Evolutionary conservation across 441 rosid genomes (phyloP), one percentile per base, ranked within the genome.

Genomic region (Erodium trifolium): DNA sequence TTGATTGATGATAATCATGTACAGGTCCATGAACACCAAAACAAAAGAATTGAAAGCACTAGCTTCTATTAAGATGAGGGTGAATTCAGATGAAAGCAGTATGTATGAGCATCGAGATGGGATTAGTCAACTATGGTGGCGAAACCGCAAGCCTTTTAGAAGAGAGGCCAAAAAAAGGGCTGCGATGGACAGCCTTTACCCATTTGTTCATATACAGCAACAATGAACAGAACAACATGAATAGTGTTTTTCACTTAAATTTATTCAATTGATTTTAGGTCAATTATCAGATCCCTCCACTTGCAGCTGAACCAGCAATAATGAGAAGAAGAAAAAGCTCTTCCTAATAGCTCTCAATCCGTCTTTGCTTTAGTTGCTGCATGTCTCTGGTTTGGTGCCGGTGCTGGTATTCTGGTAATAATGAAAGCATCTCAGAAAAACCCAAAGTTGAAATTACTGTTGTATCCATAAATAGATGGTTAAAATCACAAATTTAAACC

Each of bases 141-240:
- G 67, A 60, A 85, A 71, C 57, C 82, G 85, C 73, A 93, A 93
- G 88, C 91, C 90, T 35, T 79, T 80, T 75, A 79, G 88, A 80
- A 83, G 96, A 71, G 79, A 73, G 63, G 84, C 83, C 16, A 87
- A 79, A 74, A 81, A 74, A 75, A 83, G 87, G 14, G 71, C 82
- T 7, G 83, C 75, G 69, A 76, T 88, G 67, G 85, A 78, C 69
- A 63, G 78, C 60, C 86, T 90, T 16, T 83, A 77, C 11, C 79
- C 82, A 67, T 83, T 84, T 71, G 83, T 86, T 73, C 69, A 70
- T 57, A 29, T 37, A 47, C 74, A 78, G 69, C 72, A 71, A 66
- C 68, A 67, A 68, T 53, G 43, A 29, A 18, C 65, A 27, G 10
- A 13, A 57, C 12, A 51, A 37, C 3, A 66, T 68, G 70, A 6